phyloP scores from a whole-genome alignment of 192 early-diverging fungal species.

The Lobulomyces angularis region DNA sequence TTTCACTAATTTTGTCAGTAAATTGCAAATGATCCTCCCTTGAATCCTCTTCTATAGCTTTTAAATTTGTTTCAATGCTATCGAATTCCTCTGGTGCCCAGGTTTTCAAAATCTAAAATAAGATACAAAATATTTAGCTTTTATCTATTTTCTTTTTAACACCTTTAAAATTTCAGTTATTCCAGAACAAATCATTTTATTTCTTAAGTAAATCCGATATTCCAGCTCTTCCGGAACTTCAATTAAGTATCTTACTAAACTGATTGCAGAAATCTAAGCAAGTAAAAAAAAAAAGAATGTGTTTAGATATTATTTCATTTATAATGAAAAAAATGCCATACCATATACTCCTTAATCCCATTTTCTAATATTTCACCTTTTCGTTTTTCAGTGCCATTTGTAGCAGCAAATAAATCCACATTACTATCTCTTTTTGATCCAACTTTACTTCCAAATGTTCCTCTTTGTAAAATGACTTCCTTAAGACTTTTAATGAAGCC shows the following conservation, averaged over 20 bases:
- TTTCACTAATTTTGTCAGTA: too few relatives aligned
- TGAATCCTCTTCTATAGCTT: too few relatives aligned
- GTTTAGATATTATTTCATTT: too few relatives aligned
- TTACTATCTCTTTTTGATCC: constrained; percentile 8
- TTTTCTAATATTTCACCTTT: constrained; percentile 17
- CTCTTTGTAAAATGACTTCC: constrained; percentile 17
- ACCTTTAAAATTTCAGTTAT: constrained; percentile 19
- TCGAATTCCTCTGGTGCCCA: constrained; percentile 34
- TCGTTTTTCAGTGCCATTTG: constrained; percentile 16
- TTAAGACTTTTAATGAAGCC: constrained; percentile 11
- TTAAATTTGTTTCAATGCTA: constrained; percentile 16
- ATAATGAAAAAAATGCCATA: constrained; percentile 6
- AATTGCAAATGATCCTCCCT: too few relatives aligned
- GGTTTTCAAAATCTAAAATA: constrained; percentile 13
- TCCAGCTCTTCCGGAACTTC: constrained; percentile 29
- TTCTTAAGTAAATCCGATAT: constrained; percentile 27
- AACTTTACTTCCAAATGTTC: constrained; percentile 27
- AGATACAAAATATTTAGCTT: not conserved
- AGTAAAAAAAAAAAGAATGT: not conserved
- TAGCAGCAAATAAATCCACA: constrained; percentile 2
- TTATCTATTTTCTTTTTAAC: not conserved
- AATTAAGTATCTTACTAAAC: constrained; percentile 23
- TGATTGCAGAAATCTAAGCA: constrained; percentile 20
- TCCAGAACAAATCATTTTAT: constrained; percentile 24
- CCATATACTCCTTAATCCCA: constrained; percentile 31